phyloP scores from a whole-genome alignment of 371 early-diverging fungal genomes.

The Saksenaea vasiformis region DNA sequence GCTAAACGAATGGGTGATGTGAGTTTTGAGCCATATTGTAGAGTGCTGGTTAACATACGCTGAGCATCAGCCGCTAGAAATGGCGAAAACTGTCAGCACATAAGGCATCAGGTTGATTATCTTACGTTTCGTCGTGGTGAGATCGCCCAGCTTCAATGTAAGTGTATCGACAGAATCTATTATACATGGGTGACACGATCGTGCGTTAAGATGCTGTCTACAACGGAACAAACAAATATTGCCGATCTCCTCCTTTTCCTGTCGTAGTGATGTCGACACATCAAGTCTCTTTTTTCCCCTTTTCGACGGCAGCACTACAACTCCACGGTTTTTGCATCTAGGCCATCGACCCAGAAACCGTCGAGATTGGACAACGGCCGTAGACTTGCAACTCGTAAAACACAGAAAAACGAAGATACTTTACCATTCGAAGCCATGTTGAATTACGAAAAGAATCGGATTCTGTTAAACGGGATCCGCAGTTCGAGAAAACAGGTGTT shows the following conservation, averaged over 20 bases:
- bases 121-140: constrained; percentile 30
- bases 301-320: background rate
- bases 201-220: constrained; percentile 3
- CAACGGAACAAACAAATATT: background rate
- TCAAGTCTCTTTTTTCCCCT: background rate
- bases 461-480: no score
- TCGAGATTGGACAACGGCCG: background rate
- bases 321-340: background rate
- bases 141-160: constrained; percentile 33
- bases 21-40: no score
- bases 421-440: constrained; percentile 1
- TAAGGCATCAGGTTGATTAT: background rate
- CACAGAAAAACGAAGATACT: background rate
- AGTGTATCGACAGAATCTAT: constrained; percentile 27
- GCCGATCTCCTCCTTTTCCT: background rate
- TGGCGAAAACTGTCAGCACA: background rate
- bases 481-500: no score
- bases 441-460: background rate
- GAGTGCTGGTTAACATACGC: background rate
- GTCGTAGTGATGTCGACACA: background rate
- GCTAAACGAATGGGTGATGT: background rate
- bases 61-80: background rate
- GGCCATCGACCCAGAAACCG: background rate
- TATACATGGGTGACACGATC: constrained; percentile 1
- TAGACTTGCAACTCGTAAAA: background rate